A percentile compares a stretch with the other conserved stretches of the same genome.
Conservation (phyloP, 2,329 filamentous ascomycete species). For the Dryadomyces quercivorus region DNA sequence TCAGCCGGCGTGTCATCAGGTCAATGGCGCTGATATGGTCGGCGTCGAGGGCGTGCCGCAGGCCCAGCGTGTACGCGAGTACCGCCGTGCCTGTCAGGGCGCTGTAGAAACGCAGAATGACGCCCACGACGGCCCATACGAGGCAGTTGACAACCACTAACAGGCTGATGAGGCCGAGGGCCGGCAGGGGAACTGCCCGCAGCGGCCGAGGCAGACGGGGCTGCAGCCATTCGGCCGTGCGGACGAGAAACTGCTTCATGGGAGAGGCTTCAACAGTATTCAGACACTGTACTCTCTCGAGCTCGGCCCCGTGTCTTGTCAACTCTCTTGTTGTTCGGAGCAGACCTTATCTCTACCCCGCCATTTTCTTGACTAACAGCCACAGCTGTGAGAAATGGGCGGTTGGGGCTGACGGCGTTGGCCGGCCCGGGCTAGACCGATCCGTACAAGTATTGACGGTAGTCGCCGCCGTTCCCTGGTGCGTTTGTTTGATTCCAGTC, state of each 20-base stretch:
- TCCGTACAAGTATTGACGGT: too few species aligned
- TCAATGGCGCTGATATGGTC: constrained; percentile 84
- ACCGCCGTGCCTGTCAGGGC: constrained; percentile 67
- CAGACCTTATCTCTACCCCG: too few species aligned
- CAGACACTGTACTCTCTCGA: too few species aligned
- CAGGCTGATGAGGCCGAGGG: constrained; percentile 35
- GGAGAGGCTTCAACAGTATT: not conserved
- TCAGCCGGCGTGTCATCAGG: constrained; percentile 80
- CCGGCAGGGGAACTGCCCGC: constrained; percentile 18
- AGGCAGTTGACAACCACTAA: constrained; percentile 38
- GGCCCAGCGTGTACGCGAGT: constrained; percentile 75
- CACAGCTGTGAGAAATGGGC: too few species aligned
- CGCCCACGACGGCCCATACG: constrained; percentile 41
- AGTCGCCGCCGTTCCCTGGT: too few species aligned
- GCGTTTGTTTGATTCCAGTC: too few species aligned
- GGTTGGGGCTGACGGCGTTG: too few species aligned
- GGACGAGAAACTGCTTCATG: not conserved
- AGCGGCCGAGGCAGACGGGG: constrained; percentile 17
- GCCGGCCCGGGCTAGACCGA: too few species aligned
- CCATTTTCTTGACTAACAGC: too few species aligned
- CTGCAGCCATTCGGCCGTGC: not conserved
- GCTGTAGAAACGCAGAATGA: constrained; percentile 41
- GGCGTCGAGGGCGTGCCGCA: constrained; percentile 94
- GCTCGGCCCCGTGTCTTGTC: too few species aligned
- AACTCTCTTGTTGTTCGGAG: too few species aligned